Percentiles rank a stretch among this genome's conserved stretches.
Evolutionary conservation across 345 rosid genomes (phyloP).

Genomic region (Erucastrum elatum): DNA sequence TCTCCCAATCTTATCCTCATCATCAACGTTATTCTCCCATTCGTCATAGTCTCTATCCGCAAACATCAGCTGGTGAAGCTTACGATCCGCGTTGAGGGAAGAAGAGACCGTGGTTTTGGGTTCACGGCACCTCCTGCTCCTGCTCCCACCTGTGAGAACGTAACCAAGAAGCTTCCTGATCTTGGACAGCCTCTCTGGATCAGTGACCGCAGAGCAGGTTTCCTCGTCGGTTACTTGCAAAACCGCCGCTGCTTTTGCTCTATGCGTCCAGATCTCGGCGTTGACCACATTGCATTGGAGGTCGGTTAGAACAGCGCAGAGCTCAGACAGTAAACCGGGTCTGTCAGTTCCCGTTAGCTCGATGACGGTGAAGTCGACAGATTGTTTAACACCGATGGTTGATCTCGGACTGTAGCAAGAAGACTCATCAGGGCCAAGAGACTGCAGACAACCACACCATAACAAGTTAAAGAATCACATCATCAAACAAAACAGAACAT

Average conservation of each 20-base stretch:
- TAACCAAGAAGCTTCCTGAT: constrained; percentile 70
- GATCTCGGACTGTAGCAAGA: constrained; percentile 65
- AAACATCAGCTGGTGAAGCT: constrained; percentile 97
- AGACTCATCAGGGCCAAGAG: constrained; percentile 65
- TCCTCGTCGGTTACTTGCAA: constrained; percentile 76
- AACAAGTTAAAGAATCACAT: constrained; percentile 9
- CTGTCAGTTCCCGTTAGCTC: constrained; percentile 89
- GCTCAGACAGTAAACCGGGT: constrained; percentile 84
- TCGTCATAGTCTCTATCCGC: constrained; percentile 87
- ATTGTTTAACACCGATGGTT: constrained; percentile 60
- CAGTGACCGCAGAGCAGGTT: constrained; percentile 61
- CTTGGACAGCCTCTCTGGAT: constrained; percentile 59
- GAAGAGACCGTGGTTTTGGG: constrained; percentile 66
- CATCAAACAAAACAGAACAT: not conserved
- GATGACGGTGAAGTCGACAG: constrained; percentile 65
- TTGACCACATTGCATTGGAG: constrained; percentile 74
- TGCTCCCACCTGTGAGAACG: constrained; percentile 65
- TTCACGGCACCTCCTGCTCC: constrained; percentile 51
- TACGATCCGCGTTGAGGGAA: constrained; percentile 59
- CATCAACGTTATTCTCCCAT: constrained; percentile 42
- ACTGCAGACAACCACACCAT: constrained; percentile 45
- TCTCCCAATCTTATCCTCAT: constrained; percentile 38
- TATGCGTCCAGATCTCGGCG: constrained; percentile 95
- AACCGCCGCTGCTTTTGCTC: constrained; percentile 82
- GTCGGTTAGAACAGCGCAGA: constrained; percentile 76